Percentiles rank a stretch among this genome's conserved stretches.
Evolutionary conservation across 2,329 filamentous ascomycete species (phyloP).

Genomic region (Phaeosphaeria sp.): DNA sequence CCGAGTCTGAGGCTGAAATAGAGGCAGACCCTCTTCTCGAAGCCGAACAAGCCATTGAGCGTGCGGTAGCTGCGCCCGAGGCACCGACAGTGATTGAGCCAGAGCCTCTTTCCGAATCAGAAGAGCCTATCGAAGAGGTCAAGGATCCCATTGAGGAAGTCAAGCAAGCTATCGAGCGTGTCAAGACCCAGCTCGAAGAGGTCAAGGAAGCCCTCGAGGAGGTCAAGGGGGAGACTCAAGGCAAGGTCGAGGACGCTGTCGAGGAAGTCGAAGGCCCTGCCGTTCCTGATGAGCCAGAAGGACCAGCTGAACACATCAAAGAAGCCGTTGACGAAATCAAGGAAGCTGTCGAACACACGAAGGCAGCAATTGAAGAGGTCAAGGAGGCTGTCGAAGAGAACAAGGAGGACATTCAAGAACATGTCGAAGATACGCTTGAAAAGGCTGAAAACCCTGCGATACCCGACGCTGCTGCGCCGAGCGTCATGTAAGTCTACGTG

Average conservation of each 20-base stretch:
- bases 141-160: background rate
- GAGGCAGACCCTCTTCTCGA: background rate
- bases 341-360: too few relatives aligned
- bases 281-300: background rate
- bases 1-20: background rate
- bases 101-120: background rate
- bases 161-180: too few relatives aligned
- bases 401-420: background rate
- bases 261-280: background rate
- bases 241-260: background rate
- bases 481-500: background rate
- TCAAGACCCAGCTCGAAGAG: too few relatives aligned
- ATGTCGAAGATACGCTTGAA: background rate
- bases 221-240: background rate
- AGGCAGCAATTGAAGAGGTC: too few relatives aligned
- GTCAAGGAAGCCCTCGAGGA: background rate
- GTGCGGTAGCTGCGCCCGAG: slow-evolving; percentile 1
- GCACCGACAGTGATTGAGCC: slow-evolving; percentile 1
- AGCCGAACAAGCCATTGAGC: slow-evolving; percentile 6
- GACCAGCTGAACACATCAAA: background rate
- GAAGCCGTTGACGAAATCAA: too few relatives aligned
- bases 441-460: background rate
- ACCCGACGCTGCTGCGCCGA: slow-evolving; percentile 2
- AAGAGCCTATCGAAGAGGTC: background rate
- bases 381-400: background rate